Conservation (phyloP, 352 stramenopile species). For the Labyrinthula sp. region DNA sequence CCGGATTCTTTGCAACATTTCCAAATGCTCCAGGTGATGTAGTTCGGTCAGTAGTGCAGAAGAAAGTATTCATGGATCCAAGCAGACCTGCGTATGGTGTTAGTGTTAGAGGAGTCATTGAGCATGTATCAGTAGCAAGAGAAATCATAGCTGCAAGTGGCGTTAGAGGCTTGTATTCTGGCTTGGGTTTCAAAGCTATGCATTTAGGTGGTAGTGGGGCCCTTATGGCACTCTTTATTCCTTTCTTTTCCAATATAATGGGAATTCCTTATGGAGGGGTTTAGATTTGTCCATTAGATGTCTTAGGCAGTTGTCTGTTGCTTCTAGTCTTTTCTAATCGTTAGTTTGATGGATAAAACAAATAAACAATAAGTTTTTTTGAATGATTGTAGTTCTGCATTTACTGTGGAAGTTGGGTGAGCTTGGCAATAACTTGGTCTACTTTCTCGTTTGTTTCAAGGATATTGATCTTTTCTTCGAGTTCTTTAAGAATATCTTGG, state of each 20-base stretch:
- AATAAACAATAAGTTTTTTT: no score
- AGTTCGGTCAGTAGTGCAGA: slow-evolving; percentile 33
- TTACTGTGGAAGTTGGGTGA: no score
- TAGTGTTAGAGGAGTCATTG: slow-evolving; percentile 4
- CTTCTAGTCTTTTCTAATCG: no score
- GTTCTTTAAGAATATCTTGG: no score
- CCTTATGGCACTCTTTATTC: slow-evolving; percentile 36
- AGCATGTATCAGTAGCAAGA: slow-evolving; percentile 28
- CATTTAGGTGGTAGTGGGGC: slow-evolving; percentile 33
- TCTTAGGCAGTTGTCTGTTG: no score
- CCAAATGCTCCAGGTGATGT: slow-evolving; percentile 35
- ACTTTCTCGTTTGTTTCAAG: no score
- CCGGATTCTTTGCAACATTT: slow-evolving; percentile 33
- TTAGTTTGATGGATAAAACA: no score
- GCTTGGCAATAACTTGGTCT: no score
- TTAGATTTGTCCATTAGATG: no score
- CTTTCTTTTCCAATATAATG: slow-evolving; percentile 30
- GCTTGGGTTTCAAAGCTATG: slow-evolving; percentile 34
- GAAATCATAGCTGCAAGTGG: slow-evolving; percentile 31
- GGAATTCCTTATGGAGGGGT: slow-evolving; percentile 22
- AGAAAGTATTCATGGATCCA: slow-evolving; percentile 28
- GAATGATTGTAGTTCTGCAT: no score
- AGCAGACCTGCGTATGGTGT: slow-evolving; percentile 20
- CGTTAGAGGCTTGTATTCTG: slow-evolving; percentile 31
- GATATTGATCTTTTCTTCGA: no score